Conservation (phyloP, 495 filamentous ascomycete species). For the Cercophora sp. region DNA sequence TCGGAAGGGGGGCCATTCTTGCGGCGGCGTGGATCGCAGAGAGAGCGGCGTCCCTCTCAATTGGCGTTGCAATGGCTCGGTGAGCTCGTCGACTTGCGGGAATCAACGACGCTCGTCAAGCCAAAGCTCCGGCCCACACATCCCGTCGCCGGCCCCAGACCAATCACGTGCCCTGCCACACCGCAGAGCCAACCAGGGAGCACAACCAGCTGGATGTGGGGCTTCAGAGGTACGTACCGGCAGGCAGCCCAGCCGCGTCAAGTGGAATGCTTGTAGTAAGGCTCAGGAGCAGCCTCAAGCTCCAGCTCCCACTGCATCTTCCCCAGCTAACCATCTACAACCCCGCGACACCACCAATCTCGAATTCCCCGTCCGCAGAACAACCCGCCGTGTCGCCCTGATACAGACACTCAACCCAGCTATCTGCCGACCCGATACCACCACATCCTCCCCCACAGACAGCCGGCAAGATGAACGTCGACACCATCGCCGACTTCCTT, state of each 20-base stretch:
- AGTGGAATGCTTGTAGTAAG: slow-evolving; percentile 14
- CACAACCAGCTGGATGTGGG: background rate
- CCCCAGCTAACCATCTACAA: background rate
- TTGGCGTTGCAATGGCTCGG: slow-evolving; percentile 26
- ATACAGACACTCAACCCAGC: background rate
- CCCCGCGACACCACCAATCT: background rate
- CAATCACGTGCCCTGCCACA: slow-evolving; percentile 19
- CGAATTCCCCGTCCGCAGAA: background rate
- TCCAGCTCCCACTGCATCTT: too few relatives aligned
- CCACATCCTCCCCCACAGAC: background rate
- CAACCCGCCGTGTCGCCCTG: background rate
- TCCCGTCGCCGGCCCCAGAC: background rate
- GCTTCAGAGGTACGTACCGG: slow-evolving; percentile 18
- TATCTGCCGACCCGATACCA: too few relatives aligned
- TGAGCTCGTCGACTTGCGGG: slow-evolving; percentile 19
- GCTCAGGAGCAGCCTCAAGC: slow-evolving; percentile 17
- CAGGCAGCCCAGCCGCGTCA: slow-evolving; percentile 30
- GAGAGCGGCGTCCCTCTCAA: slow-evolving; percentile 28
- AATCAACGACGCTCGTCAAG: slow-evolving; percentile 13
- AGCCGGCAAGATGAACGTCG: slow-evolving; percentile 60
- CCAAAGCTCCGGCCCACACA: slow-evolving; percentile 22
- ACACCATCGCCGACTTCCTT: slow-evolving; percentile 89
- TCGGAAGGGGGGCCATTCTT: slow-evolving; percentile 48
- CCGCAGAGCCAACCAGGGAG: background rate
- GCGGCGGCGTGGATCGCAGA: slow-evolving; percentile 31